Base-by-base conservation (phyloP, 176 grass and related monocot species). In the Ensete glaucum region DNA sequence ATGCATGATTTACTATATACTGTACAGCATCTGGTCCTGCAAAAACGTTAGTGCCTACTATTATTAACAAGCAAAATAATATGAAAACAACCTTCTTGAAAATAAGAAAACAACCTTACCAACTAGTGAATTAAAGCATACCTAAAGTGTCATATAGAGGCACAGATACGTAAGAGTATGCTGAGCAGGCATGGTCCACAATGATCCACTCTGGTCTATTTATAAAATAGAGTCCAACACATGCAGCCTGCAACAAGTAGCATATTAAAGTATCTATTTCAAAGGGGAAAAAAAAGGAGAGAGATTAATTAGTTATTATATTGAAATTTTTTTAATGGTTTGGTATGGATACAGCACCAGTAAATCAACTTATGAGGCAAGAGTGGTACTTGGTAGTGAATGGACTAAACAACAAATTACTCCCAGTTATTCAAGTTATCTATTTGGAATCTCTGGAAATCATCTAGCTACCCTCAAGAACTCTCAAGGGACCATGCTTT, bases 21-120 rank as follows among this genome's bases (percentile, higher is more conserved):
- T 91, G 89, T 79, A 98, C 90, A 72, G 94, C 94, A 87, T 98
- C 94, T 76, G 94, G 90, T 81, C 94, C 94, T 98, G 84, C 50
- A 83, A 55, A 70, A 79, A 91, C 72, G 34, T 63, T 62, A 19
- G 75, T 60, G 15, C 34, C 78, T 52, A 53, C 2, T 57, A 58
- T 11, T 27, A 55, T 16, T 43, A 50, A 27, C 29, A 60, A 12
- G n/a, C 19, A 71, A 58, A 75, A 26, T 9, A 2, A 50, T 87
- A 25, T 72, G 8, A 67, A 69, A 3, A 79, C 9, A 29, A 81
- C 21, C 63, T 26, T 43, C 5, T 43, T 43, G 6, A 70, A 13
- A 2, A 29, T 87, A 25, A 76, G 8, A 67, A 69, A 3, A 79
- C 9, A 29, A 81, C 21, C 63, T 26, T 43, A 82, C 81, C 50